phyloP scores from a whole-genome alignment of 306 rosid species.

The Alnus rubra region DNA sequence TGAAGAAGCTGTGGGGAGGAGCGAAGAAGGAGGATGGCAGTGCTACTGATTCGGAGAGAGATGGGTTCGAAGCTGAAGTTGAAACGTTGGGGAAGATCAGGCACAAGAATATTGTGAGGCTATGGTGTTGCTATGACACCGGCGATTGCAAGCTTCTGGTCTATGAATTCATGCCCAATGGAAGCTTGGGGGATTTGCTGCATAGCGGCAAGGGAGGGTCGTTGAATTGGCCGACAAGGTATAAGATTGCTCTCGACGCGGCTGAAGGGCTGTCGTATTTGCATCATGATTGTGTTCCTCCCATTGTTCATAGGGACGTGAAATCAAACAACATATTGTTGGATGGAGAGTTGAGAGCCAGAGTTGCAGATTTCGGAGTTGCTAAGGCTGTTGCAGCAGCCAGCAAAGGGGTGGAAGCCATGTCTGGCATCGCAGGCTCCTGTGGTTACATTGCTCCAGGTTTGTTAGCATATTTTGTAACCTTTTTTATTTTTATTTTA shows the following conservation, averaged over 20 bases:
- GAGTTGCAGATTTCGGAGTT: slow-evolving; percentile 78
- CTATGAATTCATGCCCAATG: slow-evolving; percentile 87
- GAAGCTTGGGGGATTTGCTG: slow-evolving; percentile 70
- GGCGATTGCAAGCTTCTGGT: slow-evolving; percentile 70
- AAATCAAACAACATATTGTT: slow-evolving; percentile 77
- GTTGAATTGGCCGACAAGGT: slow-evolving; percentile 74
- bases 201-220: slow-evolving; percentile 45
- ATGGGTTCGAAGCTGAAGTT: slow-evolving; percentile 72
- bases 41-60: slow-evolving; percentile 38
- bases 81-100: slow-evolving; percentile 78
- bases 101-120: slow-evolving; percentile 75
- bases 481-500: too few species aligned
- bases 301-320: slow-evolving; percentile 78
- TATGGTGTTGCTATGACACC: slow-evolving; percentile 73
- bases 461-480: slow-evolving; percentile 21
- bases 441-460: slow-evolving; percentile 82
- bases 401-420: slow-evolving; percentile 40
- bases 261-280: slow-evolving; percentile 84
- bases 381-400: slow-evolving; percentile 45
- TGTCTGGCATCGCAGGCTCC: slow-evolving; percentile 70
- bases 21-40: slow-evolving; percentile 32
- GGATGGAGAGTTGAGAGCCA: slow-evolving; percentile 72
- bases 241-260: slow-evolving; percentile 68
- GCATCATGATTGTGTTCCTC: slow-evolving; percentile 80
- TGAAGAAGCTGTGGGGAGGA: slow-evolving; percentile 68